These are phyloP conservation scores for Periglandula ipomoeae DNA, from an alignment of 2,329 filamentous ascomycete species.

Conservation along the genomic window DNA sequence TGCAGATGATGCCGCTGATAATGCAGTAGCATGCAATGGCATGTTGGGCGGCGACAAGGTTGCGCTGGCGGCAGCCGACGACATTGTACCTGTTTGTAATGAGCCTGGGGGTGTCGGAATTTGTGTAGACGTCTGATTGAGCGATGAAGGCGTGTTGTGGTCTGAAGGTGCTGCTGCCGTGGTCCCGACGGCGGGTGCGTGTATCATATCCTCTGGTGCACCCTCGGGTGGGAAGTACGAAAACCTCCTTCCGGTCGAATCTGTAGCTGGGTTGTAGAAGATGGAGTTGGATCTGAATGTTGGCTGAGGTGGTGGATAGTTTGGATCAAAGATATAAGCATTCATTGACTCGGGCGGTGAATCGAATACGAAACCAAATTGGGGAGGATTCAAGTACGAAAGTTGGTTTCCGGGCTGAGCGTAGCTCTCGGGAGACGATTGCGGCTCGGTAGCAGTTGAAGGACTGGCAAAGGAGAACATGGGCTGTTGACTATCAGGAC, in stretches of 20 bases:
- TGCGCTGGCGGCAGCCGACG: slow-evolving; percentile 21
- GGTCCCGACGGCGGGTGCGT: slow-evolving; percentile 13
- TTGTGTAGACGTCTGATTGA: slow-evolving; percentile 23
- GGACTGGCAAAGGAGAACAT: slow-evolving; percentile 26
- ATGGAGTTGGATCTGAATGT: slow-evolving; percentile 59
- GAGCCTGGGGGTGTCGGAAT: slow-evolving; percentile 38
- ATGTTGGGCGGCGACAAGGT: slow-evolving; percentile 29
- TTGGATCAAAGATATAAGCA: slow-evolving; percentile 33
- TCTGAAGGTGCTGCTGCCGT: slow-evolving; percentile 22
- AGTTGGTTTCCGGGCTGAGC: slow-evolving; percentile 20
- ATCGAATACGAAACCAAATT: slow-evolving; percentile 51
- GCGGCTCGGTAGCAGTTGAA: slow-evolving; percentile 20
- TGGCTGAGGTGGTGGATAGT: slow-evolving; percentile 35
- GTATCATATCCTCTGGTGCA: slow-evolving; percentile 24
- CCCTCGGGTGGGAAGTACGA: slow-evolving; percentile 55
- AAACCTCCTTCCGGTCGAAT: slow-evolving; percentile 46
- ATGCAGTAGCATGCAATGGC: slow-evolving; percentile 20
- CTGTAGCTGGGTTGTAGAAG: slow-evolving; percentile 49
- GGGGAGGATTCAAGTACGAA: slow-evolving; percentile 38
- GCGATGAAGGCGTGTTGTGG: slow-evolving; percentile 18
- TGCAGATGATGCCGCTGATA: slow-evolving; percentile 20
- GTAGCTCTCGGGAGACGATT: slow-evolving; percentile 22
- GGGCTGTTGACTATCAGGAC: slow-evolving; percentile 14
- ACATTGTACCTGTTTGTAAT: slow-evolving; percentile 20
- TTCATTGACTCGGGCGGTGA: slow-evolving; percentile 45